Conservation (phyloP, 2,329 filamentous ascomycete species). For the Xylariaceae sp. region DNA sequence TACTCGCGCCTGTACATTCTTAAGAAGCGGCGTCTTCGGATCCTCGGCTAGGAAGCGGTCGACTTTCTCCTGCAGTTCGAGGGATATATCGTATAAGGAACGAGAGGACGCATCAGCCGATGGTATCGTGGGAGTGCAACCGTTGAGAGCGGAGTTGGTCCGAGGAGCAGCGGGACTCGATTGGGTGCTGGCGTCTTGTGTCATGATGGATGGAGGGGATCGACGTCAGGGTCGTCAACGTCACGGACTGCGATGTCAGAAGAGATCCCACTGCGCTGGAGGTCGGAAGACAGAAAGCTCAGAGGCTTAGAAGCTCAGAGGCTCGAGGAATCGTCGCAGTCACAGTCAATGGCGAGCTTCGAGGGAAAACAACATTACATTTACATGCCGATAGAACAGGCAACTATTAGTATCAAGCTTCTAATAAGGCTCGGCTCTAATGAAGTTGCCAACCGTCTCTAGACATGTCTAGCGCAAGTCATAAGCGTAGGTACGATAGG, state of each 20-base stretch:
- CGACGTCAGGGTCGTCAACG: not conserved
- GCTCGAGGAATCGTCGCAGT: slow-evolving; percentile 1
- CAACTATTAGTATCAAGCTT: not conserved
- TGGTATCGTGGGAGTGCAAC: slow-evolving; percentile 11
- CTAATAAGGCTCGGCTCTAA: not conserved
- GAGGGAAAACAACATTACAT: not conserved
- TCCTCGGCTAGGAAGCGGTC: slow-evolving; percentile 54
- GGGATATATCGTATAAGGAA: slow-evolving; percentile 20
- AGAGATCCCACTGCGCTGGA: not conserved
- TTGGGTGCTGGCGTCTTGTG: slow-evolving; percentile 10
- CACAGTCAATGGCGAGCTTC: not conserved
- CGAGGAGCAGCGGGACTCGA: slow-evolving; percentile 7
- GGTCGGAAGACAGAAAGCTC: not conserved
- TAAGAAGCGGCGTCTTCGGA: slow-evolving; percentile 50
- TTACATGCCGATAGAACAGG: not conserved
- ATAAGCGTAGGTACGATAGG: no score
- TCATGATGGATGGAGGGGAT: slow-evolving; percentile 12
- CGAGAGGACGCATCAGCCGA: slow-evolving; percentile 10
- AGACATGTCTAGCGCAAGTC: no score
- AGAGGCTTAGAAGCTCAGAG: no score
- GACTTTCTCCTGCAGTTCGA: slow-evolving; percentile 53
- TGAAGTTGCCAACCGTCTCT: no score
- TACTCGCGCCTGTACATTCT: slow-evolving; percentile 67
- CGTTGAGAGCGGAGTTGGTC: slow-evolving; percentile 8
- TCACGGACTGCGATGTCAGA: not conserved